Conservation (phyloP, 2,329 filamentous ascomycete genomes). For the Fusarium kyushuense region DNA sequence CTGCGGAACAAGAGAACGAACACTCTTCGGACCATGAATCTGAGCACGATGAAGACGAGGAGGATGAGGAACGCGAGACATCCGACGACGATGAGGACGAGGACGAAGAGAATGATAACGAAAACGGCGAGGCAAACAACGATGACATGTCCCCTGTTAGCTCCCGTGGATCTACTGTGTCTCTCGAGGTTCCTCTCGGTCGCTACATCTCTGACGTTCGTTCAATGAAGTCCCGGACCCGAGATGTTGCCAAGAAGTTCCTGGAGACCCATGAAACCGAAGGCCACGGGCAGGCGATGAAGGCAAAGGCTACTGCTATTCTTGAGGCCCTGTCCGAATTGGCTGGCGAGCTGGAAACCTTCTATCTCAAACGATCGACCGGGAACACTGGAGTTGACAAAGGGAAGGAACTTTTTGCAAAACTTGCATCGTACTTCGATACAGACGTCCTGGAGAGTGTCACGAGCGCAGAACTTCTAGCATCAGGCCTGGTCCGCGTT, state of each 20-base stretch:
- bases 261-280: slow-evolving; percentile 85
- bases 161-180: slow-evolving; percentile 75
- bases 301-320: slow-evolving; percentile 81
- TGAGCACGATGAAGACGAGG: slow-evolving; percentile 45
- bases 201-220: slow-evolving; percentile 61
- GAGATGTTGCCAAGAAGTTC: slow-evolving; percentile 82
- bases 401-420: slow-evolving; percentile 77
- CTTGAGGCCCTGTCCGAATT: slow-evolving; percentile 78
- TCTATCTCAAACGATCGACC: slow-evolving; percentile 71
- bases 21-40: slow-evolving; percentile 50
- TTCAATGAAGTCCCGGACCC: slow-evolving; percentile 75
- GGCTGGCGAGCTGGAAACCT: slow-evolving; percentile 76
- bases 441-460: slow-evolving; percentile 90
- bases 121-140: slow-evolving; percentile 64
- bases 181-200: slow-evolving; percentile 67
- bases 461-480: slow-evolving; percentile 93
- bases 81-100: slow-evolving; percentile 63
- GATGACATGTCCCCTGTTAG: slow-evolving; percentile 74
- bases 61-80: slow-evolving; percentile 54
- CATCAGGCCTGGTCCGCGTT: slow-evolving; percentile 87
- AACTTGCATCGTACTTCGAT: slow-evolving; percentile 86
- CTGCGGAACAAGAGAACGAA: slow-evolving; percentile 48
- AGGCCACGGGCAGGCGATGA: slow-evolving; percentile 77
- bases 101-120: slow-evolving; percentile 62
- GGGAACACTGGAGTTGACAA: slow-evolving; percentile 59